These are phyloP conservation scores for Aurantiochytrium sp. DNA, from an alignment of 108 stramenopile species.

Conservation along the genomic window DNA sequence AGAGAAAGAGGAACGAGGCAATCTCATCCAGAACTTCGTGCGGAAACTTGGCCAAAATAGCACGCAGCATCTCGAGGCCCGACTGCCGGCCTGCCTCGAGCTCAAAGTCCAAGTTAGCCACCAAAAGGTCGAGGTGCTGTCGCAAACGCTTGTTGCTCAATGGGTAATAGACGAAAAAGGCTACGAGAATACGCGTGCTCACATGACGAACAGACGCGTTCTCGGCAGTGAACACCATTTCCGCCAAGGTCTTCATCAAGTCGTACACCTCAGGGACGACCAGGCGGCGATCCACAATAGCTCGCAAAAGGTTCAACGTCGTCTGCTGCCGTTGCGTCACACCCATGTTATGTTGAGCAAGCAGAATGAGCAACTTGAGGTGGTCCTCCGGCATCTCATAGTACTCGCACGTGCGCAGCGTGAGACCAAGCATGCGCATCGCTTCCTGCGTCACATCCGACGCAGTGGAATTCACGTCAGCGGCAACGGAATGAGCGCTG, in stretches of 20 bases:
- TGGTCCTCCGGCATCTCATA: constrained; percentile 1
- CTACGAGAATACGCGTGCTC: neutral
- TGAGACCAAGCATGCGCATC: neutral
- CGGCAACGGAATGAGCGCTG: neutral
- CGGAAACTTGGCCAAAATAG: neutral
- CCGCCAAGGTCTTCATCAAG: neutral
- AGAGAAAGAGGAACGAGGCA: neutral
- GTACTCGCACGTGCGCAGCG: neutral
- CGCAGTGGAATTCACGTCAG: neutral
- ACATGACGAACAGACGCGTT: neutral
- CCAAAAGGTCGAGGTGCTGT: neutral
- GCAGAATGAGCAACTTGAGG: neutral
- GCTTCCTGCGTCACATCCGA: neutral
- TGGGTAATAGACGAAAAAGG: constrained; percentile 21
- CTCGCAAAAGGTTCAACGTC: neutral
- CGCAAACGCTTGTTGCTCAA: constrained; percentile 11
- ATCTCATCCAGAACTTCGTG: neutral
- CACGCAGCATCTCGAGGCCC: constrained; percentile 5
- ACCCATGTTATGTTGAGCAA: neutral
- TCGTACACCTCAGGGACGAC: constrained; percentile 30
- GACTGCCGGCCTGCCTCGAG: neutral
- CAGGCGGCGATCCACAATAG: neutral
- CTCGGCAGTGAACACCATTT: neutral
- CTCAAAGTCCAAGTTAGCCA: constrained; percentile 20
- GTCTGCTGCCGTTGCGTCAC: neutral